These are phyloP conservation scores for Rhizopogon vesiculosus DNA, from an alignment of 768 basidiomycete genomes.

Conservation along the genomic window DNA sequence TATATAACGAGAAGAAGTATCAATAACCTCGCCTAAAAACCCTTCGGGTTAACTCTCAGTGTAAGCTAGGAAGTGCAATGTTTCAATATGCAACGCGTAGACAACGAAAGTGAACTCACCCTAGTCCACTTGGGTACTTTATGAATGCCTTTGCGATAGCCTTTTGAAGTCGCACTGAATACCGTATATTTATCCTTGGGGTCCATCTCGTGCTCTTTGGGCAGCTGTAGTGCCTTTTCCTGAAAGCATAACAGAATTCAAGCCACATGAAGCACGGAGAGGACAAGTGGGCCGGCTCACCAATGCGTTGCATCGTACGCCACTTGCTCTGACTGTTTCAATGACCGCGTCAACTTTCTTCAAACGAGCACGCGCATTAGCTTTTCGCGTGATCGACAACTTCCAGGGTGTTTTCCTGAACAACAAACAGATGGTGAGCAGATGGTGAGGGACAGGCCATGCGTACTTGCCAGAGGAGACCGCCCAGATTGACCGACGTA, in stretches of 20 bases:
- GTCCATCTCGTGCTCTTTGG: constrained; percentile 92
- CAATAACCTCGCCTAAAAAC: constrained; percentile 54
- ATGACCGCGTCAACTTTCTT: constrained; percentile 94
- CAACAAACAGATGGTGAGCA: constrained; percentile 3
- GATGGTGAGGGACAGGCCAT: not conserved
- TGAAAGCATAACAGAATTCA: constrained; percentile 24
- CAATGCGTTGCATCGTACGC: constrained; percentile 70
- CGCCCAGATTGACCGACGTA: constrained; percentile 59
- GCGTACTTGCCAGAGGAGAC: constrained; percentile 75
- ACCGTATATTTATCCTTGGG: constrained; percentile 94
- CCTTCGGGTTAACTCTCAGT: constrained; percentile 82
- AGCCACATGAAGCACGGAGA: not conserved
- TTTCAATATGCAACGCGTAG: constrained; percentile 1
- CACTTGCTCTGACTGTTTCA: constrained; percentile 77
- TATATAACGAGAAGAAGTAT: constrained; percentile 3
- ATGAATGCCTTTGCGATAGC: constrained; percentile 93
- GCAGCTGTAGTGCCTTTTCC: constrained; percentile 74
- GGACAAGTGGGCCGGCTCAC: constrained; percentile 40
- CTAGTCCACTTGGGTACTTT: constrained; percentile 97
- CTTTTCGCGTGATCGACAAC: constrained; percentile 86
- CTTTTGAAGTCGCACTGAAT: constrained; percentile 61
- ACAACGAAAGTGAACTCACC: constrained; percentile 40
- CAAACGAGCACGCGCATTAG: constrained; percentile 82
- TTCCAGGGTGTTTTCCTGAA: constrained; percentile 94
- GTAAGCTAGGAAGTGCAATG: constrained; percentile 53